A percentile compares a stretch with the other conserved stretches of the same genome.
phyloP scores from a whole-genome alignment of 106 monocot genomes.

The Xerophyta viscosa region DNA sequence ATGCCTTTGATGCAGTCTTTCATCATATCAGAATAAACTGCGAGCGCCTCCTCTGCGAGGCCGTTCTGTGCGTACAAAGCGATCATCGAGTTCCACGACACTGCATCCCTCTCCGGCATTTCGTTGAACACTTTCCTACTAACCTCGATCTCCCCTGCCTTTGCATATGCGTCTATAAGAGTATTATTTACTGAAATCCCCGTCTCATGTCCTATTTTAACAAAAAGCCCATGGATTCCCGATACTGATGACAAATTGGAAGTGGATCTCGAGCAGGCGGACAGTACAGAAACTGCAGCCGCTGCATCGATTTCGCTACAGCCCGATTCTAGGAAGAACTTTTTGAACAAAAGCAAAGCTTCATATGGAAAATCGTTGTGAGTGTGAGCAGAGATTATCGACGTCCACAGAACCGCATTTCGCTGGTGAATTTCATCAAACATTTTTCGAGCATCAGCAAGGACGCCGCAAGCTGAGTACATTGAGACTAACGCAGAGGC shows the following conservation, averaged over 20 bases:
- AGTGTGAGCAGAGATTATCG: constrained; percentile 54
- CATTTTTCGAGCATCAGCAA: constrained; percentile 41
- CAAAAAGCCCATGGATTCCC: constrained; percentile 44
- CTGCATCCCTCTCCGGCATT: constrained; percentile 55
- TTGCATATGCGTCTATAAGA: constrained; percentile 74
- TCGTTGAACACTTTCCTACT: constrained; percentile 61
- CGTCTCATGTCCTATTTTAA: constrained; percentile 37
- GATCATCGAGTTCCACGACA: constrained; percentile 85
- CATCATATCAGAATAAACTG: constrained; percentile 45
- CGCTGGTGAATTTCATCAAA: constrained; percentile 53
- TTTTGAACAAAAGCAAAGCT: constrained; percentile 33
- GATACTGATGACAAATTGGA: constrained; percentile 12
- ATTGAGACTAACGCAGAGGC: constrained; percentile 69
- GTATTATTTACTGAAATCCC: constrained; percentile 66
- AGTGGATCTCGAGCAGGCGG: constrained; percentile 47
- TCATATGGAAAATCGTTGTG: constrained; percentile 19
- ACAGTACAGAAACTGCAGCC: constrained; percentile 41
- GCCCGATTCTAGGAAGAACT: constrained; percentile 24
- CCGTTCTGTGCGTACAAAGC: constrained; percentile 72
- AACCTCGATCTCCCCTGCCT: constrained; percentile 35
- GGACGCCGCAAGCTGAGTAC: constrained; percentile 53
- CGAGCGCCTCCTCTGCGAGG: constrained; percentile 45
- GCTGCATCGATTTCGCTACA: constrained; percentile 22
- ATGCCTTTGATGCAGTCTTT: constrained; percentile 5
- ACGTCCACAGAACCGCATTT: constrained; percentile 66